phyloP scores from a whole-genome alignment of 306 rosid species.

The Vachellia pachyceras region DNA sequence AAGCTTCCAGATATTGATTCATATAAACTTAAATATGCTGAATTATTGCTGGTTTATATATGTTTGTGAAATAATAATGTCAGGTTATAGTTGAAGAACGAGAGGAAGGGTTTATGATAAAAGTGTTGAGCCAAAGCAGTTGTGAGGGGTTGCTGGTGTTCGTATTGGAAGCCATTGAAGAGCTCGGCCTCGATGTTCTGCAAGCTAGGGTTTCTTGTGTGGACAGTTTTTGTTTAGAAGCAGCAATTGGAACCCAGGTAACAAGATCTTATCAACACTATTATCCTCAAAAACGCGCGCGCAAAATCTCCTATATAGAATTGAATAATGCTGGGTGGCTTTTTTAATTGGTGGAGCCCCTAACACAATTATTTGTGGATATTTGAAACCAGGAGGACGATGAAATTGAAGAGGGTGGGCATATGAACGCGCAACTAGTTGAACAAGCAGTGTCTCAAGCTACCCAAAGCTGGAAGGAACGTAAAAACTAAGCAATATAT shows the following conservation, averaged over 20 bases:
- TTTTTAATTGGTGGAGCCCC: not conserved
- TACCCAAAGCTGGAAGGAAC: slow-evolving; percentile 61
- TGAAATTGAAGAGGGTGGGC: slow-evolving; percentile 28
- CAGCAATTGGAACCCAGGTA: slow-evolving; percentile 51
- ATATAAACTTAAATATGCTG: not conserved
- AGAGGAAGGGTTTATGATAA: slow-evolving; percentile 54
- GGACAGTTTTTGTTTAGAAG: slow-evolving; percentile 56
- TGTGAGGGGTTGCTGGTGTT: slow-evolving; percentile 65
- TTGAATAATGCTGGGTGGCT: not conserved
- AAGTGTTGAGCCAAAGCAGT: slow-evolving; percentile 49
- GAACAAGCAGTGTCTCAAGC: slow-evolving; percentile 61
- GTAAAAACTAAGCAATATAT: slow-evolving; percentile 27
- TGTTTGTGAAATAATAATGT: slow-evolving; percentile 23
- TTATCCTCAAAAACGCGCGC: not conserved
- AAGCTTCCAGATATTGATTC: not conserved
- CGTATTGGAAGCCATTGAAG: slow-evolving; percentile 69
- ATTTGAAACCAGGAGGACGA: slow-evolving; percentile 43
- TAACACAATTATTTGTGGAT: slow-evolving; percentile 25
- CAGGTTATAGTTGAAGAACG: slow-evolving; percentile 53
- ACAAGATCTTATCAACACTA: not conserved
- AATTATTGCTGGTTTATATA: slow-evolving; percentile 5
- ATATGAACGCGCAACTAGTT: slow-evolving; percentile 46
- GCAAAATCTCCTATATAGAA: not conserved
- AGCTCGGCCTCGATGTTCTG: slow-evolving; percentile 64
- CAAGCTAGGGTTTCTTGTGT: slow-evolving; percentile 80